Evolutionary conservation across 495 filamentous ascomycete genomes (phyloP).

Genomic region (Tuber magnatum): DNA sequence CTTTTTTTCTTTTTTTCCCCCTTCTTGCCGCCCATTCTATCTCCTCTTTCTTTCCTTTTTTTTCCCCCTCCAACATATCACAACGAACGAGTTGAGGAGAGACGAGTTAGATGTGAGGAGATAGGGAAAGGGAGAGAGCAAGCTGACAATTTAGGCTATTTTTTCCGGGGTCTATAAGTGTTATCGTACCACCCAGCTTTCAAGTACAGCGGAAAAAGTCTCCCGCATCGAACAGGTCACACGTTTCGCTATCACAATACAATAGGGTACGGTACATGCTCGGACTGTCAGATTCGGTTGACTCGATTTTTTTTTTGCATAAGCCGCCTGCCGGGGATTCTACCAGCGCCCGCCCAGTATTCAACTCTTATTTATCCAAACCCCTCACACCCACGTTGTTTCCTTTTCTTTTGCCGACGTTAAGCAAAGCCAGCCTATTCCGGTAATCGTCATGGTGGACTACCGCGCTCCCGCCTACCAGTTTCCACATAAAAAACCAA

Average conservation of each 20-base stretch:
- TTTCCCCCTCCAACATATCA: constrained; percentile 15
- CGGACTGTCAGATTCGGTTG: constrained; percentile 15
- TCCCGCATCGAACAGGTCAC: constrained; percentile 18
- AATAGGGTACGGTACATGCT: constrained; percentile 12
- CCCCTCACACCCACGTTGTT: constrained; percentile 24
- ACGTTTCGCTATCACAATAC: constrained; percentile 4
- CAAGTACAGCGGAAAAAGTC: neutral
- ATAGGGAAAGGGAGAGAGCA: constrained; percentile 4
- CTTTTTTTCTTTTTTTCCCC: constrained; percentile 4
- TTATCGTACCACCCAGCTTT: constrained; percentile 24
- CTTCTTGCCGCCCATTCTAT: constrained; percentile 7
- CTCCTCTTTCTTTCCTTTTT: neutral
- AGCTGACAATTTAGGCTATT: constrained; percentile 28
- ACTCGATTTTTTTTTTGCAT: constrained; percentile 20
- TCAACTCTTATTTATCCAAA: constrained; percentile 19
- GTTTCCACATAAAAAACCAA: constrained; percentile 31
- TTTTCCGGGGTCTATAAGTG: constrained; percentile 24
- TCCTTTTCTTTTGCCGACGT: constrained; percentile 8
- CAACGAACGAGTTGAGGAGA: neutral
- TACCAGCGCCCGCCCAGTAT: constrained; percentile 7
- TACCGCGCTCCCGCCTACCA: constrained; percentile 36
- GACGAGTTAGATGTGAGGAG: neutral
- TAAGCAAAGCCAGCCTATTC: constrained; percentile 14
- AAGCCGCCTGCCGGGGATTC: constrained; percentile 5
- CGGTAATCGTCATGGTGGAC: constrained; percentile 34